A percentile compares a stretch with the other conserved stretches of the same genome.
These are phyloP conservation scores for Pyrenula massariospora DNA, from an alignment of 495 filamentous ascomycete genomes.

Conservation along the genomic window DNA sequence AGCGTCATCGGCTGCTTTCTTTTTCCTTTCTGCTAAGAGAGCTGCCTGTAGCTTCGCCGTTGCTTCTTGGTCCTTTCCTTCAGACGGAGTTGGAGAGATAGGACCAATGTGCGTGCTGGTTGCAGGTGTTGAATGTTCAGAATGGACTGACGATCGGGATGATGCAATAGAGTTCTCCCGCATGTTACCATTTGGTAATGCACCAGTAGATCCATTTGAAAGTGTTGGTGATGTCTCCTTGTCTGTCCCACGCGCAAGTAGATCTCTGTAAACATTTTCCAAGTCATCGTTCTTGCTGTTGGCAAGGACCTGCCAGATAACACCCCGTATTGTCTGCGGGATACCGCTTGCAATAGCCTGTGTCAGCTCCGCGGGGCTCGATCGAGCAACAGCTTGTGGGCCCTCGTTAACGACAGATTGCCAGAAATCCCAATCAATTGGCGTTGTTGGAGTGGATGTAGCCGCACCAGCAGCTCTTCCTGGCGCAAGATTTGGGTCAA, in stretches of 20 bases:
- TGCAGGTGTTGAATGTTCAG: slow-evolving; percentile 58
- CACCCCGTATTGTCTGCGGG: slow-evolving; percentile 84
- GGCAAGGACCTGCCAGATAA: slow-evolving; percentile 95
- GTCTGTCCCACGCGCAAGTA: slow-evolving; percentile 70
- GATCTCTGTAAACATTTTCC: slow-evolving; percentile 75
- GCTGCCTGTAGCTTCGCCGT: slow-evolving; percentile 54
- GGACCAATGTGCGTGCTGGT: slow-evolving; percentile 46
- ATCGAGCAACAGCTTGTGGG: slow-evolving; percentile 69
- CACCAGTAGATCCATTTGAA: slow-evolving; percentile 20
- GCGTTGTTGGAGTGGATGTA: slow-evolving; percentile 47
- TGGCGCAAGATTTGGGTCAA: slow-evolving; percentile 57
- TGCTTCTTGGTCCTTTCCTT: slow-evolving; percentile 53
- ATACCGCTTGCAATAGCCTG: slow-evolving; percentile 87
- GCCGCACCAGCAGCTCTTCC: slow-evolving; percentile 72
- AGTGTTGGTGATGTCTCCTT: slow-evolving; percentile 43
- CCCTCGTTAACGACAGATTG: slow-evolving; percentile 91
- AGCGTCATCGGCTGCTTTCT: slow-evolving; percentile 66
- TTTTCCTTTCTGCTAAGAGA: slow-evolving; percentile 52
- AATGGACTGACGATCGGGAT: slow-evolving; percentile 73
- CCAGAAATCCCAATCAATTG: slow-evolving; percentile 97
- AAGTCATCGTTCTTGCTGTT: slow-evolving; percentile 87
- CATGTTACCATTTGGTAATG: slow-evolving; percentile 23
- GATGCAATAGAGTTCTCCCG: slow-evolving; percentile 55
- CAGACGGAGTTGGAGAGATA: slow-evolving; percentile 42
- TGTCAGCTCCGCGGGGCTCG: slow-evolving; percentile 79